Base-by-base conservation (phyloP, 768 basidiomycete genomes). In the Hericium rajendrae region DNA sequence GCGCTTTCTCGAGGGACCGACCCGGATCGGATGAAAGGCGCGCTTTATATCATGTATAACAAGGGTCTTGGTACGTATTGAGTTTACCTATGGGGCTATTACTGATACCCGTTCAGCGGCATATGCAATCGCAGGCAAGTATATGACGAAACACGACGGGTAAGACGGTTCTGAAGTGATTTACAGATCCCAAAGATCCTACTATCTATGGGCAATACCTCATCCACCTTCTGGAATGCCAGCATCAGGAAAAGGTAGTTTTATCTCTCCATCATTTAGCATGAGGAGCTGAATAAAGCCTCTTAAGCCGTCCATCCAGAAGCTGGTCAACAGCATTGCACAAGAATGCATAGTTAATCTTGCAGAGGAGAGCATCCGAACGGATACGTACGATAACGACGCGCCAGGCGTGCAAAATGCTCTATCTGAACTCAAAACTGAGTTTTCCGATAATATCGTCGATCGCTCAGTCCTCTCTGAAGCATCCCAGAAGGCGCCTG, bases 21-120 rank as follows among this genome's bases (percentile, higher is more conserved):
- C 66, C 88, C 92, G 10, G 94, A 98, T 70, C 79, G 87, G 24
- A 94, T 97, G 84, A 98, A 98, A 72, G 95, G 95, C 8, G 92
- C 91, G 16, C 74, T 95, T 41, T 94, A 93, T 67, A 76, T 89
- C 18, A 70, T 91, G 10, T 83, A 83, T 73, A 84, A 85, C 64
- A 88, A 86, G 69, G 84, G 80, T 32, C 84, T 77, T 55, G 78
- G 86, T 86, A 60, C 48, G 80, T 63, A n/a, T 46, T n/a, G 20
- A 9, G 16, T 18, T 46, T n/a, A 9, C 18, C 43, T 46, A 46
- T 20, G 43, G 1, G 32, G 9, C 5, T 32, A 32, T 32, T 32
- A 32, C 32, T 40, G 12, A 53, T 4, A 24, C 53, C 51, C 38
- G 55, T 3, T 9, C 51, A 84, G 86, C 83, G 61, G 76, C 81